phyloP scores from a whole-genome alignment of 352 stramenopile genomes.

The Phytophthora lateralis region DNA sequence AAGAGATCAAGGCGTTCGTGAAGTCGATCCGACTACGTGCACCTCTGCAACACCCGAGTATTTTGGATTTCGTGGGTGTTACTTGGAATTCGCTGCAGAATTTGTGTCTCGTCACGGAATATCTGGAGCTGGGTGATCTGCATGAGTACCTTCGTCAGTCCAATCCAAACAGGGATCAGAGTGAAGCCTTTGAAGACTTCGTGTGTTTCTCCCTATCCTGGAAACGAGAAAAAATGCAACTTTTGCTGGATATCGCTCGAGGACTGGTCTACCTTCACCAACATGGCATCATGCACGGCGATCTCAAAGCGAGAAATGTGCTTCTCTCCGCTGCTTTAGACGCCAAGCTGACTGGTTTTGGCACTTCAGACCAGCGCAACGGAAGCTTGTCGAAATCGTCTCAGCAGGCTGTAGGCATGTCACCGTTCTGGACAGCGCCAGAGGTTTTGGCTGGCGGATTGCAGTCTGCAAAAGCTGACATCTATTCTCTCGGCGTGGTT shows the following conservation, averaged over 20 bases:
- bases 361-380: conserved; percentile 8
- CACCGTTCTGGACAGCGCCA: conserved; percentile 69
- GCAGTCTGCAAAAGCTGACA: conserved; percentile 62
- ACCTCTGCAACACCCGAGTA: conserved; percentile 41
- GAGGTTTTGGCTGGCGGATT: conserved; percentile 61
- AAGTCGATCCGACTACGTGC: conserved; percentile 40
- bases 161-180: conserved; percentile 5
- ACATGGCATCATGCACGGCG: conserved; percentile 48
- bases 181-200: conserved; percentile 20
- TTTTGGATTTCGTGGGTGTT: conserved; percentile 49
- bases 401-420: conserved; percentile 19
- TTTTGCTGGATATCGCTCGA: conserved; percentile 51
- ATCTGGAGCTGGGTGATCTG: conserved; percentile 44
- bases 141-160: conserved; percentile 37
- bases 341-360: conserved; percentile 52
- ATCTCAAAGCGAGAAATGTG: conserved; percentile 64
- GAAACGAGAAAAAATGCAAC: conserved; percentile 46
- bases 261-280: conserved; percentile 57
- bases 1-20: conserved; percentile 39
- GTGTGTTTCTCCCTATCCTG: conserved; percentile 41
- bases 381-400: conserved; percentile 9
- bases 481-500: conserved; percentile 78
- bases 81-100: conserved; percentile 46
- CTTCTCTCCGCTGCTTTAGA: conserved; percentile 38
- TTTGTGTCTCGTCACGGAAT: conserved; percentile 57